A percentile compares a stretch with the other conserved stretches of the same genome.
These are phyloP conservation scores for Pseudonectria foliicola DNA, from an alignment of 2,329 filamentous ascomycete genomes.

Conservation along the genomic window DNA sequence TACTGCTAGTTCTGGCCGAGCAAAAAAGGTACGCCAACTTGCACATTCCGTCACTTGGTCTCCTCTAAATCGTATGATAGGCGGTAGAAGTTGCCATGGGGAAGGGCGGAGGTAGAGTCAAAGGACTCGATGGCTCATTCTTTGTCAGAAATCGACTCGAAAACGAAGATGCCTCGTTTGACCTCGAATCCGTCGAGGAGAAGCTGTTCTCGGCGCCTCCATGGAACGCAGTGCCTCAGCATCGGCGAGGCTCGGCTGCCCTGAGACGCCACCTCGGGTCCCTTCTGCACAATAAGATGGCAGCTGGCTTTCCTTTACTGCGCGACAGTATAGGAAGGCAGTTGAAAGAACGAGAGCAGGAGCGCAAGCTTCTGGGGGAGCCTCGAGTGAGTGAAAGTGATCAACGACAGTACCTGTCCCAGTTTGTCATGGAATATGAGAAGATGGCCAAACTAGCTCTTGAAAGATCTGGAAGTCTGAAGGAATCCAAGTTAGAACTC, in stretches of 20 bases:
- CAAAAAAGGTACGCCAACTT: not conserved
- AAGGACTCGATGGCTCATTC: slow-evolving; percentile 27
- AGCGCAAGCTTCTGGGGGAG: slow-evolving; percentile 17
- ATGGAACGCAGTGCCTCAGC: slow-evolving; percentile 20
- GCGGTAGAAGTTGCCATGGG: too few relatives aligned
- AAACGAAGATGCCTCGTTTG: slow-evolving; percentile 14
- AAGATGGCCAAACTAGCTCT: slow-evolving; percentile 14
- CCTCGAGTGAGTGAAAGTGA: slow-evolving; percentile 16
- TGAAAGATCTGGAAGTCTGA: slow-evolving; percentile 16
- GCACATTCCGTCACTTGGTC: rapidly evolving
- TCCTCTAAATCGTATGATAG: too few relatives aligned
- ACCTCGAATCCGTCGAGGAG: slow-evolving; percentile 21
- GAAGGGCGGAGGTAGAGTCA: too few relatives aligned
- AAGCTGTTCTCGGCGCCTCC: slow-evolving; percentile 20
- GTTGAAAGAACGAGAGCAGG: slow-evolving; percentile 9
- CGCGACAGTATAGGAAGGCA: slow-evolving; percentile 14
- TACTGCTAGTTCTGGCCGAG: slow-evolving; percentile 8
- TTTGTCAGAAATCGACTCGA: slow-evolving; percentile 29
- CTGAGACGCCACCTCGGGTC: slow-evolving; percentile 23
- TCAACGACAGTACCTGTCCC: slow-evolving; percentile 20
- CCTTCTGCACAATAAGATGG: slow-evolving; percentile 29
- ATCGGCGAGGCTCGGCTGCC: slow-evolving; percentile 21
- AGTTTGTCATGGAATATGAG: slow-evolving; percentile 18
- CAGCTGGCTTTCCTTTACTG: slow-evolving; percentile 25
- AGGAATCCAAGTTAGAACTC: slow-evolving; percentile 14